Evolutionary conservation across 305 asterid species (phyloP), one percentile per base, ranked within the genome.

Genomic region (Rubia occidens): DNA sequence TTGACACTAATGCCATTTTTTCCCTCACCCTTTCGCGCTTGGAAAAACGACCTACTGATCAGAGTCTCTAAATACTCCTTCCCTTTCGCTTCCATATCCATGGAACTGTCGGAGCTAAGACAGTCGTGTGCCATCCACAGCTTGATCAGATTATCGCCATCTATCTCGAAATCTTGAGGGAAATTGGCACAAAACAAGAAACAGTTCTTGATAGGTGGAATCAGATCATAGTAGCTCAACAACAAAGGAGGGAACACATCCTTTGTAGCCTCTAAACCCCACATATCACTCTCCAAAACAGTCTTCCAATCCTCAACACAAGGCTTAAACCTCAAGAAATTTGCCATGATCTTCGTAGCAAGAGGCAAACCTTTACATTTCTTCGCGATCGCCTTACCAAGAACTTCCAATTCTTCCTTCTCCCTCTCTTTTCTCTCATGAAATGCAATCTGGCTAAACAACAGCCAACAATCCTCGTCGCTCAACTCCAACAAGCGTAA

Each of bases 111-210:
- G 4, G 81, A 64, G 58, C 40, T 43, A 6, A 89, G 80, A 66
- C 82, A 89, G 51, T 87, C 93, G 21, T 85, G 95, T n/a, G 96
- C 95, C 95, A 89, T 87, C 96, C 96, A 89, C 2, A 87, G 84
- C 35, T 82, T 82, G 76, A 89, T 75, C 67, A 89, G 69, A 58
- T 83, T 72, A 26, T 60, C 78, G 8, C 84, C 91, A 45, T 89
- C 86, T 1, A 89, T 86, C 15, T 67, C 68, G 6, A 71, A 77
- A 76, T 81, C 96, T 74, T 86, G 87, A 0, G 88, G 89, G 61
- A 89, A 87, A 74, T 78, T 68, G 8, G 95, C 85, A 65, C 92
- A 87, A 66, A 79, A 89, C 7, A 83, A 79, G 69, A 89, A 86
- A 68, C 95, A 89, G 10, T 80, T 78, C 64, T 85, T 88, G 76